A percentile compares a stretch with the other conserved stretches of the same genome.
phyloP scores from a whole-genome alignment of 202 grass and related monocot species.

The Carex arenaria region DNA sequence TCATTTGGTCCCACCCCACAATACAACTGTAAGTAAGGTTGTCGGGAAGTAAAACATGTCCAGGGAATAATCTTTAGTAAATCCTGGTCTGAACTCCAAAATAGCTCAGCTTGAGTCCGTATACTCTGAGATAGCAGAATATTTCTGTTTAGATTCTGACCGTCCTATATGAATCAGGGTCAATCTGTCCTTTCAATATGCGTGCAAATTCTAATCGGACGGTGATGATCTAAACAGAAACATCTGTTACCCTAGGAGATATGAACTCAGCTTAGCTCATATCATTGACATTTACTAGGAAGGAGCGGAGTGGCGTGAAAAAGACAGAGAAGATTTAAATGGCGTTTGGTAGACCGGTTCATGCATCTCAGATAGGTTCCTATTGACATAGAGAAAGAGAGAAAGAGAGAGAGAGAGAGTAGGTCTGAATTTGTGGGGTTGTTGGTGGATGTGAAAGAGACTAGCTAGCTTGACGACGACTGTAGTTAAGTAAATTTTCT shows the following conservation, averaged over 20 bases:
- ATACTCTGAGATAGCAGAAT: too few species aligned
- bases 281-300: background rate
- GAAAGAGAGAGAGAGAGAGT: background rate
- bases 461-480: background rate
- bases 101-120: background rate
- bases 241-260: too few species aligned
- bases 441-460: slow-evolving; percentile 12
- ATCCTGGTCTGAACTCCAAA: background rate
- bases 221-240: too few species aligned
- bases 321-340: slow-evolving; percentile 9
- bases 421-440: slow-evolving; percentile 7
- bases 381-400: background rate
- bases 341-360: slow-evolving; percentile 13
- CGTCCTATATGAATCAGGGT: too few species aligned
- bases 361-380: slow-evolving; percentile 6
- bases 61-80: background rate
- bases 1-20: background rate
- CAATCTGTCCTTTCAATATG: too few species aligned
- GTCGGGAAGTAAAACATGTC: background rate
- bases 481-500: background rate
- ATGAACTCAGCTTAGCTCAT: background rate
- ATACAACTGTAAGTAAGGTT: background rate
- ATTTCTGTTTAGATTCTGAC: too few species aligned
- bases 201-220: too few species aligned
- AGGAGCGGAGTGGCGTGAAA: background rate